Base-by-base conservation (phyloP, 306 rosid genomes). In the Lotus japonicus region DNA sequence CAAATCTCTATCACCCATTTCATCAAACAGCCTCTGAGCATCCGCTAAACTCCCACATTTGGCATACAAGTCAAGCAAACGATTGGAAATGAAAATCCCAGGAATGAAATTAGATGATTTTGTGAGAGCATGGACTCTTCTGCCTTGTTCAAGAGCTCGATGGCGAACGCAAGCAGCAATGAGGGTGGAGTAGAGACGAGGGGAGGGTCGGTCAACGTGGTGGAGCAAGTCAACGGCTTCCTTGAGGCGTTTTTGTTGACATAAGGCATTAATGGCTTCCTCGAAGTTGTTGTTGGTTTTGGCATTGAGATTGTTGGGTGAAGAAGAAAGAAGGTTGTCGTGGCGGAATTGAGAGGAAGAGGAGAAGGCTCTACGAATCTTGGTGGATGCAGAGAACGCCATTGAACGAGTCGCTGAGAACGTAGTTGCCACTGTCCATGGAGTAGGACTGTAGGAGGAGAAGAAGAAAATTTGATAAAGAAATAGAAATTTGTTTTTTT, bases 31-130 rank as follows among this genome's bases (percentile, higher is more conserved):
- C 28, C 5, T 64, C 68, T 73, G 84, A 31, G 92, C 90, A 17
- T 89, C 86, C 19, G n/a, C 5, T 31, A 86, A 59, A 8, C 86
- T 77, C 52, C 87, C 90, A 48, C 92, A 84, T 83, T 89, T 89
- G 0, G 61, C 55, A 46, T 89, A 84, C 69, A 83, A 11, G 64
- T 84, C 58, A 0, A 83, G 75, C 51, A 86, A 72, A 66, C 88
- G 88, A 41, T 86, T 84, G 17, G 71, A 81, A 19, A 89, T 70
- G 68, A 77, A 66, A 26, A 75, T 28, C 36, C 88, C 82, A 9
- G 85, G 83, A 11, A 72, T 39, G 63, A 86, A 89, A 48, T 80
- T 78, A 1, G 89, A 82, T n/a, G 79, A 68, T 63, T 77, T 81
- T 53, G 83, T 81, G 67, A 83, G 92, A 6, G 79, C 83, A 70